A percentile compares a stretch with the other conserved stretches of the same genome.
Evolutionary conservation across 2,329 filamentous ascomycete genomes (phyloP).

Genomic region (Aspergillus fijiensis): DNA sequence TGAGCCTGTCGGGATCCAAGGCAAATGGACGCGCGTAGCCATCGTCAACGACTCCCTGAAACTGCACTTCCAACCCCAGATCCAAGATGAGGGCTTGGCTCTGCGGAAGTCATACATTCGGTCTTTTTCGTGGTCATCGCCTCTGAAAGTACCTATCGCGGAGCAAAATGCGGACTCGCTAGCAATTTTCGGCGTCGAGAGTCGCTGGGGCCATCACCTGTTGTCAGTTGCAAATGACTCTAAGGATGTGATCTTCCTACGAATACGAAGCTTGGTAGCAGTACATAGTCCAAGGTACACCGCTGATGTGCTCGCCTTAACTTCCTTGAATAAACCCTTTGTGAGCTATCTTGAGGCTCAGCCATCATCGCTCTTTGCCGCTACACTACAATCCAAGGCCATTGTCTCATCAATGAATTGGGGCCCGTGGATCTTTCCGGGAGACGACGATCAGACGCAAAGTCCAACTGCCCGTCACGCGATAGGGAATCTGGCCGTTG

Average conservation of each 20-base stretch:
- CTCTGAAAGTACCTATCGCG: slow-evolving; percentile 24
- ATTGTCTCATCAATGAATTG: slow-evolving; percentile 31
- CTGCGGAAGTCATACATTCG: slow-evolving; percentile 38
- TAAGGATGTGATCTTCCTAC: slow-evolving; percentile 38
- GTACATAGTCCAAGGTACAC: slow-evolving; percentile 15
- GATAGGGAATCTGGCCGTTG: slow-evolving; percentile 28
- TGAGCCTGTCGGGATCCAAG: slow-evolving; percentile 48
- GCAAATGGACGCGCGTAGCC: slow-evolving; percentile 53
- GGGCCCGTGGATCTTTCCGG: slow-evolving; percentile 33
- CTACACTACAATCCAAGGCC: slow-evolving; percentile 24
- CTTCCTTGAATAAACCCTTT: slow-evolving; percentile 17
- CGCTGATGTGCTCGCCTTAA: slow-evolving; percentile 28
- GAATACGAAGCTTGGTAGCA: slow-evolving; percentile 19
- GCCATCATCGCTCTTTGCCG: slow-evolving; percentile 32
- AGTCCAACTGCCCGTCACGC: slow-evolving; percentile 13
- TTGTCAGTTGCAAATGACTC: slow-evolving; percentile 42
- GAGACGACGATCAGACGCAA: not conserved
- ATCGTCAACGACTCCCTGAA: slow-evolving; percentile 54
- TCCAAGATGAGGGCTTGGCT: slow-evolving; percentile 20
- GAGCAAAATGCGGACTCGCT: slow-evolving; percentile 1
- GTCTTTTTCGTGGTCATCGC: slow-evolving; percentile 44
- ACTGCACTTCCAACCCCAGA: slow-evolving; percentile 36
- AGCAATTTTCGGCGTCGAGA: slow-evolving; percentile 17
- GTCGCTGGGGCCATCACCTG: slow-evolving; percentile 37
- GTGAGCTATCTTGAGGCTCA: slow-evolving; percentile 19